phyloP scores from a whole-genome alignment of 306 rosid genomes.

The Lablab purpureus region DNA sequence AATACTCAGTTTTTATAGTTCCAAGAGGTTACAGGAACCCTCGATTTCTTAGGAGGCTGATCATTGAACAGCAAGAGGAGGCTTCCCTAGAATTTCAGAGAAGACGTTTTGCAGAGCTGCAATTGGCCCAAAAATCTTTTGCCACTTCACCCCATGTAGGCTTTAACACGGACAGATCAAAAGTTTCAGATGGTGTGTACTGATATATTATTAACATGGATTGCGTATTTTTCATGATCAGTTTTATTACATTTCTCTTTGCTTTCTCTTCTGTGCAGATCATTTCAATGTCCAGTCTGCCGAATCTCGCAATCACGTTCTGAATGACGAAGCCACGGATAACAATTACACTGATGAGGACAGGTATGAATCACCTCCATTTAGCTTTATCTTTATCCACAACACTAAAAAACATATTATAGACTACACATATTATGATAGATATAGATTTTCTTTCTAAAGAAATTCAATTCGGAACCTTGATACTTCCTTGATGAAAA shows the following conservation, averaged over 20 bases:
- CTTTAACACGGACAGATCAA: constrained; percentile 48
- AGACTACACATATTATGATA: too few relatives aligned
- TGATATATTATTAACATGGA: background rate
- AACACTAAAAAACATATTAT: background rate
- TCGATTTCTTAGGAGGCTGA: constrained; percentile 49
- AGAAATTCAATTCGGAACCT: too few relatives aligned
- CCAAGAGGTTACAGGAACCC: constrained; percentile 53
- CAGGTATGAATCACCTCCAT: constrained; percentile 52
- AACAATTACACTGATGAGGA: constrained; percentile 52
- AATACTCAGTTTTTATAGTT: constrained; percentile 45
- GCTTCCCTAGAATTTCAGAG: constrained; percentile 56
- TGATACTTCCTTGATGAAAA: too few relatives aligned
- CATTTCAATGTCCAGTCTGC: constrained; percentile 48
- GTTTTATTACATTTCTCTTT: background rate
- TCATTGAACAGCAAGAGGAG: constrained; percentile 61
- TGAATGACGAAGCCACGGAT: constrained; percentile 28
- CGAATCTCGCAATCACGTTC: constrained; percentile 47
- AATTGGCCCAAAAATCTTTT: constrained; percentile 43
- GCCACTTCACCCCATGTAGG: constrained; percentile 43
- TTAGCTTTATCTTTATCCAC: background rate
- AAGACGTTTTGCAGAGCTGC: constrained; percentile 58
- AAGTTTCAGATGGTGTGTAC: constrained; percentile 48
- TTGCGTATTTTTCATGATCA: background rate
- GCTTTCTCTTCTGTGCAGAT: constrained; percentile 47
- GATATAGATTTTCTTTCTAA: too few relatives aligned